Evolutionary conservation across 495 filamentous ascomycete genomes (phyloP).

Genomic region (Aspergillus wentii): DNA sequence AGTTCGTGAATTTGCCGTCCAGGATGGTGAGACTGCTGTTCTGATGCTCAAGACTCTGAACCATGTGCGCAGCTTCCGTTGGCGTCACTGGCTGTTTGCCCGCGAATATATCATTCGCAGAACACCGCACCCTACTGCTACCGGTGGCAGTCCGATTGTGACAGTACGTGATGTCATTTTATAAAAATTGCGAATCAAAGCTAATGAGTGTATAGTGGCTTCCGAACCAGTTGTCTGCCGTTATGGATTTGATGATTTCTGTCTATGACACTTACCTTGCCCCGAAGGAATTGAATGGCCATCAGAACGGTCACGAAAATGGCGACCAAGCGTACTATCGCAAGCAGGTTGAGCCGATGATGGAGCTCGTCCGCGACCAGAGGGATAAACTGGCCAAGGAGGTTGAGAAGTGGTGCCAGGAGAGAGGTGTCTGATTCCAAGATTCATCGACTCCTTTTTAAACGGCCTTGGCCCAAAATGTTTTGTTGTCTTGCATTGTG

Average conservation of each 20-base stretch:
- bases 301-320: slow-evolving; percentile 11
- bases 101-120: slow-evolving; percentile 87
- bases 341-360: slow-evolving; percentile 55
- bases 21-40: slow-evolving; percentile 43
- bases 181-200: slow-evolving; percentile 1
- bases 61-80: slow-evolving; percentile 85
- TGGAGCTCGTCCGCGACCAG: slow-evolving; percentile 67
- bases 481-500: too few relatives aligned
- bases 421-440: slow-evolving; percentile 50
- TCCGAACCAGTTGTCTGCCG: slow-evolving; percentile 75
- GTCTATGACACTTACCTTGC: slow-evolving; percentile 49
- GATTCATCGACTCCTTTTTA: too few relatives aligned
- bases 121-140: slow-evolving; percentile 79
- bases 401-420: slow-evolving; percentile 74
- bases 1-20: slow-evolving; percentile 58
- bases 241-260: slow-evolving; percentile 68
- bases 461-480: too few relatives aligned
- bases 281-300: slow-evolving; percentile 28
- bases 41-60: slow-evolving; percentile 71
- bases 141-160: slow-evolving; percentile 86
- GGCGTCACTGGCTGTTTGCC: slow-evolving; percentile 94
- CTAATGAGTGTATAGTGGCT: slow-evolving; percentile 54
- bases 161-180: slow-evolving; percentile 44
- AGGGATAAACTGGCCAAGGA: slow-evolving; percentile 66
- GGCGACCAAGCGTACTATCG: slow-evolving; percentile 27